Conservation (phyloP, 163 green algal species). For the Scenedesmus sp. region DNA sequence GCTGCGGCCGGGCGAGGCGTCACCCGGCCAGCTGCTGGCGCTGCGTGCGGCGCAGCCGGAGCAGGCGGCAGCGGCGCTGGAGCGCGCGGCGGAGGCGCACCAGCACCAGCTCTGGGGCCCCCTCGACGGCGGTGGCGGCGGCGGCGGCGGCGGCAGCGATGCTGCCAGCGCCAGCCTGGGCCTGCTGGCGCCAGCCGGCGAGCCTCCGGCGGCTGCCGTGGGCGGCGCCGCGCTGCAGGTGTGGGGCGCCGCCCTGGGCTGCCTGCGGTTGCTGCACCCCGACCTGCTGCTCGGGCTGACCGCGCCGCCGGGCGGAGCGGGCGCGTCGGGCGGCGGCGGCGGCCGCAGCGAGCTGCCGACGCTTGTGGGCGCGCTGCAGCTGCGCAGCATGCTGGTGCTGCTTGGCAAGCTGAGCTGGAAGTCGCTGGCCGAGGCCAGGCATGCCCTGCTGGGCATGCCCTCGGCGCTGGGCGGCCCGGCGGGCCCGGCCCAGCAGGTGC, state of each 20-base stretch:
- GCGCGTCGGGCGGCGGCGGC: not conserved
- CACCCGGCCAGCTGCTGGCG: not conserved
- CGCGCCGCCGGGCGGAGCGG: constrained; percentile 12
- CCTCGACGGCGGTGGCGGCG: not conserved
- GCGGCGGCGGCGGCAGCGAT: not conserved
- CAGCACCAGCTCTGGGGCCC: not conserved
- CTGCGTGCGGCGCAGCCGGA: not conserved
- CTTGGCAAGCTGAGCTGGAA: constrained; percentile 29
- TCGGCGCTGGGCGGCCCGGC: too few species aligned
- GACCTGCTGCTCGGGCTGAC: constrained; percentile 2
- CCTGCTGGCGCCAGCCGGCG: too few species aligned
- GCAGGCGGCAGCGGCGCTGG: not conserved
- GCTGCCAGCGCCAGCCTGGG: not conserved
- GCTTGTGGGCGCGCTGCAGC: constrained; percentile 4
- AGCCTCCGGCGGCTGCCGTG: not conserved
- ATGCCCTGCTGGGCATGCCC: not conserved
- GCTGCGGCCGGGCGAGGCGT: not conserved
- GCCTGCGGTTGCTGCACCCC: constrained; percentile 16
- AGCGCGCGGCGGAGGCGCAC: not conserved
- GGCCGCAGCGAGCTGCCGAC: constrained; percentile 15
- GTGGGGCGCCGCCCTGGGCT: constrained; percentile 14
- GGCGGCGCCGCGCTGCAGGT: not conserved
- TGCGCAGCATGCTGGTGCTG: constrained; percentile 35
- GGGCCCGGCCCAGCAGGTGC: not conserved
- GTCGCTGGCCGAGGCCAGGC: not conserved